Evolutionary conservation across 495 filamentous ascomycete species (phyloP), one percentile per base, ranked within the genome.

Genomic region (Aspergillus kassunensis): DNA sequence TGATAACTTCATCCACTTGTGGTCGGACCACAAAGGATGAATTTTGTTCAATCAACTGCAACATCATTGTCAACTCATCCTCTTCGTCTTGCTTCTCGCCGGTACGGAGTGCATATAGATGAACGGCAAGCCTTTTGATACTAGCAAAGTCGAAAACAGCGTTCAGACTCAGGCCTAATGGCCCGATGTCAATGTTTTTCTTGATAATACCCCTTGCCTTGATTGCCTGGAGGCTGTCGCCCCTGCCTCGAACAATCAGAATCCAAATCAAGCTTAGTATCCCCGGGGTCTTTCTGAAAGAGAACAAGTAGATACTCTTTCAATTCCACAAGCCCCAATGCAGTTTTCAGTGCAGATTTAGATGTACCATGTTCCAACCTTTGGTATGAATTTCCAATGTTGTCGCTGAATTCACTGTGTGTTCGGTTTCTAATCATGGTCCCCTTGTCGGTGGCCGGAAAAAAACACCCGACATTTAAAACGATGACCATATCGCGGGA

Each of bases 181-280:
- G 59, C n/a, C 69, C 69, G 23, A 64, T 53, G 23, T 71, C 62
- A 19, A 78, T 31, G 18, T 58, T 51, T 6, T 60, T 64, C 9
- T 55, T 62, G 18, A 84, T 74, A 1, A 51, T 58, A 18, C 62
- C 54, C 37, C 80, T 70, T 12, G 82, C 70, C 41, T 69, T 71
- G 15, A 74, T 77, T 4, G 77, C 67, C 36, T 79, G 78, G 18
- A 79, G 54, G n/a, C 78, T 81, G 49, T 82, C 80, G 1, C 69
- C 1, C 80, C 80, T 47, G 64, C 66, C 1, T 66, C 66, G 54
- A 80, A 83, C 16, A 83, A 67, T 82, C 76, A 0, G 67, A 63
- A 2, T 70, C 64, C 0, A 61, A 25, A 8, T 16, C 33, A 5
- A 67, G 16, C 7, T 65, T 21, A 0, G 43, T 10, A 6, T 64